Base-by-base conservation (phyloP, 345 rosid genomes). In the Eucalyptus fibrosa region DNA sequence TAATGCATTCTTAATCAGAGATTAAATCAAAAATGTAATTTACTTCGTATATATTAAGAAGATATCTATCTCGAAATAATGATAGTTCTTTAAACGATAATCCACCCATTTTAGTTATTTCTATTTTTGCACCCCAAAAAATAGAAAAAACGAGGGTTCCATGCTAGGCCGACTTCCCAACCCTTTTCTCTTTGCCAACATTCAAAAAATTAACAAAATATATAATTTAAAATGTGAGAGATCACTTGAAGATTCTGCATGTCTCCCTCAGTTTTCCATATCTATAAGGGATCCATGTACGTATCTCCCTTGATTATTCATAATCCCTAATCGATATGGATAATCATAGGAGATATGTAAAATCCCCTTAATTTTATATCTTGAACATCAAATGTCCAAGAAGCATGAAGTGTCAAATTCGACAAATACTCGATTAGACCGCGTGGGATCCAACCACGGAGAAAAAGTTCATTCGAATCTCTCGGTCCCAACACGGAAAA, bases 381-480 rank as follows among this genome's bases (percentile, higher is more conserved):
- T 30, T 28, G n/a, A 4, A 65, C 34, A 15, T 65, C 34, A 0
- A 8, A 32, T 32, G 3, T 69, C 37, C 42, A 18, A 5, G 42
- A 69, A 69, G 81, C 24, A 34, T 16, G 42, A 69, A 9, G 81
- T 69, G 12, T 69, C 19, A 1, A 67, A 67, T 67, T 67, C 42
- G 4, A 69, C 3, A 1, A 8, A 0, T 32, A 17, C 81, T 5
- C 5, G 40, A n/a, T 32, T 21, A 2, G 13, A 32, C 3, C 2
- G 6, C 81, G 23, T 4, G 81, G 21, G 81, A 21, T 69, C 81
- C 18, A 69, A 18, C 81, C 21, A n/a, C 9, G 81, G 1, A 21
- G 44, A 69, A 34, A n/a, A 21, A 34, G 34, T 69, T 37, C 45
- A 37, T 34, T 23, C 15, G 2, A 34, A 72, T 10, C 26, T 72